These are phyloP conservation scores for Solanum dulcamara DNA, from an alignment of 257 asterid genomes.

Conservation along the genomic window DNA sequence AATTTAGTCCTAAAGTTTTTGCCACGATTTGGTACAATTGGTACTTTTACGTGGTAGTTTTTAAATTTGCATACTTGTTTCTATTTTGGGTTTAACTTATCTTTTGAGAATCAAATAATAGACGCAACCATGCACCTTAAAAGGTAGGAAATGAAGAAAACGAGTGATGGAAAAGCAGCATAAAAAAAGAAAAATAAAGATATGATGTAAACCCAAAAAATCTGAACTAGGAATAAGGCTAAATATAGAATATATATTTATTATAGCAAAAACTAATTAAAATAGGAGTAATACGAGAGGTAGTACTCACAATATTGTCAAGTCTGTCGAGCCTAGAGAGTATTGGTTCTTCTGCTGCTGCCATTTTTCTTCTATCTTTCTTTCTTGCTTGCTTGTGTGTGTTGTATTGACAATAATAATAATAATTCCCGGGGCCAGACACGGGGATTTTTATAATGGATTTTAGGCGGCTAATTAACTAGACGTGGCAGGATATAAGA, in stretches of 20 bases:
- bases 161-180: neutral
- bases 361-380: neutral
- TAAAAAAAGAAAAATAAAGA: neutral
- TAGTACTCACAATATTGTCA: constrained; percentile 37
- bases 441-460: neutral
- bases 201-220: too few relatives aligned
- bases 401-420: neutral
- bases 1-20: neutral
- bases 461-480: neutral
- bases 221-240: too few relatives aligned
- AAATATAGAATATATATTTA: too few relatives aligned
- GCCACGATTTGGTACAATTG: neutral
- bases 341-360: constrained; percentile 45
- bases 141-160: neutral
- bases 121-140: neutral
- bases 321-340: constrained; percentile 51
- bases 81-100: neutral
- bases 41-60: neutral
- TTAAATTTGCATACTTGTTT: neutral
- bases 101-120: neutral
- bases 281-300: neutral
- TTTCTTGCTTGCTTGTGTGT: neutral
- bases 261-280: neutral
- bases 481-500: neutral
- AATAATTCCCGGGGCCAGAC: neutral